Evolutionary conservation across 768 basidiomycete genomes (phyloP), one percentile per base, ranked within the genome.

Genomic region (Lactarius deliciosus): DNA sequence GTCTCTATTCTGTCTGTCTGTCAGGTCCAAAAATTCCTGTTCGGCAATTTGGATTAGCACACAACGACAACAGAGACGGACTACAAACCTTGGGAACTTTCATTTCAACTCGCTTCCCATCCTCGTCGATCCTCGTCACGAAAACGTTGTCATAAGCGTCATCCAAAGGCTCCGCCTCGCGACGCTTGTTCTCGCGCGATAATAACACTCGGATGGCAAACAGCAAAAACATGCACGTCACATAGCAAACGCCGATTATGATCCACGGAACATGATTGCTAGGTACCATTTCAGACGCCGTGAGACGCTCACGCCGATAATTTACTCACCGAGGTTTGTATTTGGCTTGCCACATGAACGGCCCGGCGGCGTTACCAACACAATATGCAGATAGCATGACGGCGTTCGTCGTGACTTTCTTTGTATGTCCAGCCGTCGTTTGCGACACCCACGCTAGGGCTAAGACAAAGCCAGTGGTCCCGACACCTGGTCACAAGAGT

Each of bases 241-340:
- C 67, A 73, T 88, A 86, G 76, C 87, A 89, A 60, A 86, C 73
- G 2, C 87, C 85, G 63, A 92, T 92, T 70, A 92, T 81, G 61
- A 82, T 83, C 91, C 92, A 93, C 3, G 91, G 91, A 34, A 92
- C 74, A 64, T 82, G 86, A 69, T 91, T 89, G 57, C 89, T 88
- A 28, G n/a, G 54, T 22, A 56, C 32, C 55, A 5, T 20, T 50
- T 60, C 16, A 47, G 47, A 15, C 28, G 6, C 10, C 8, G 40
- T 36, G 41, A 61, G 11, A 45, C 32, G 32, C 9, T 13, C 9
- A 6, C 8, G 34, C 18, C 3, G 32, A 64, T 11, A 45, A 38
- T 10, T 13, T 25, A 60, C 76, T 25, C 63, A 87, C 87, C 88
- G 81, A 6, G 89, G 90, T 66, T 81, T 82, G 72, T 88, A 91